These are phyloP conservation scores for Cordyceps fumosorosea DNA, from an alignment of 2,329 filamentous ascomycete genomes.

Conservation along the genomic window DNA sequence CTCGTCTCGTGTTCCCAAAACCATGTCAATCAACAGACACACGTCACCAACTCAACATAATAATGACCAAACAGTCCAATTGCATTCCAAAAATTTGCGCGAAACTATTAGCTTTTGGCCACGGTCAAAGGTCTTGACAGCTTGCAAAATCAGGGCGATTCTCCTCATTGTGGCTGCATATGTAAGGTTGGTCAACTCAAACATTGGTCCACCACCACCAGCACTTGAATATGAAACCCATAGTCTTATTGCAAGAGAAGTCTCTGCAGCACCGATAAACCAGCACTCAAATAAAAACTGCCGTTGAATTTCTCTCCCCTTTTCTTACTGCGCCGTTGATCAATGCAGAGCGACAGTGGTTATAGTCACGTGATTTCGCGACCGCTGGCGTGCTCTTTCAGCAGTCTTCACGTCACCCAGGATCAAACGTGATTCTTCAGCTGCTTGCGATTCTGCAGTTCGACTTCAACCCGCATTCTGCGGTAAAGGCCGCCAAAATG, in stretches of 20 bases:
- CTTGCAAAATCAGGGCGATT: neutral
- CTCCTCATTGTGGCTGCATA: too few relatives aligned
- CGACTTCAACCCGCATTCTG: neutral
- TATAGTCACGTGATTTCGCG: conserved; percentile 27
- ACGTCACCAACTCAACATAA: too few relatives aligned
- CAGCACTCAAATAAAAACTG: too few relatives aligned
- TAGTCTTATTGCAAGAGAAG: neutral
- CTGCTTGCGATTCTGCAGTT: neutral
- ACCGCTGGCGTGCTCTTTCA: conserved; percentile 15
- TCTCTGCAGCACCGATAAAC: too few relatives aligned
- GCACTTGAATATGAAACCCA: neutral
- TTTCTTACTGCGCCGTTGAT: neutral
- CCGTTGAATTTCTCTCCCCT: too few relatives aligned
- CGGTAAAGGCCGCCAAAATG: conserved; percentile 28
- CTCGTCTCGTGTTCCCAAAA: too few relatives aligned
- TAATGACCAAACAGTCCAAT: too few relatives aligned
- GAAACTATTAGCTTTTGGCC: too few relatives aligned
- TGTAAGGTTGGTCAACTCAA: neutral
- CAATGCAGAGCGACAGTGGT: neutral
- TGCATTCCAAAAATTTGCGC: too few relatives aligned
- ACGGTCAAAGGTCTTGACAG: neutral
- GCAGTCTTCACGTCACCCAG: neutral
- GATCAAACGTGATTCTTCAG: neutral
- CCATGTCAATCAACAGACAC: too few relatives aligned
- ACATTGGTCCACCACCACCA: neutral